phyloP scores from a whole-genome alignment of 23 red algal genomes.

The Gracilaria domingensis region DNA sequence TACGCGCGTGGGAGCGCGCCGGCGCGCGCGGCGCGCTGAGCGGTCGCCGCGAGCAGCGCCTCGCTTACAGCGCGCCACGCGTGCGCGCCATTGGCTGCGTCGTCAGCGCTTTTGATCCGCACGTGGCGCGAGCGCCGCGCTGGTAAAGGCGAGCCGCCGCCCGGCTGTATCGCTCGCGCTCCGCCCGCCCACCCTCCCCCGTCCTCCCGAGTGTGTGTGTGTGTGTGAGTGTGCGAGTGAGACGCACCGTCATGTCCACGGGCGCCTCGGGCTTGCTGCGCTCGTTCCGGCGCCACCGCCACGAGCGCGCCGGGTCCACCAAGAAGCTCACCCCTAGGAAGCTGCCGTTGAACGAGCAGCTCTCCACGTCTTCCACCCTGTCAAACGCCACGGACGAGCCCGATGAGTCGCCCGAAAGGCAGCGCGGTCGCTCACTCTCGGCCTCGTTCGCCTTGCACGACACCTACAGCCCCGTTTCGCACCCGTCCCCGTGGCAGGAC shows the following conservation, averaged over 20 bases:
- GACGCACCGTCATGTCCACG: not conserved
- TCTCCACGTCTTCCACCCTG: conserved; percentile 22
- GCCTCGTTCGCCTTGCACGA: not conserved
- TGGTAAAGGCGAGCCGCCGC: too few relatives aligned
- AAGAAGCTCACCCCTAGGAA: not conserved
- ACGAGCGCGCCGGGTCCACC: not conserved
- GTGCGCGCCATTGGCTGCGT: not conserved
- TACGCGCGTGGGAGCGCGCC: conserved; percentile 8
- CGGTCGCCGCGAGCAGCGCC: not conserved
- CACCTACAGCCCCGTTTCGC: not conserved
- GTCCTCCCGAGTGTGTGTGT: not conserved
- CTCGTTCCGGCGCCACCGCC: not conserved
- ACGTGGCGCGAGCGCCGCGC: conserved; percentile 23
- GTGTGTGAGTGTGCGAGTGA: not conserved
- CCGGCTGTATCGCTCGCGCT: not conserved
- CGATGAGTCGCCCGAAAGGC: conserved; percentile 10
- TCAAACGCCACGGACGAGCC: conserved; percentile 4
- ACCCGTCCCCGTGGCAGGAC: conserved; percentile 39
- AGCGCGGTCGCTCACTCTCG: not conserved
- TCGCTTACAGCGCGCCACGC: conserved; percentile 6
- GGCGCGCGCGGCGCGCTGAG: not conserved
- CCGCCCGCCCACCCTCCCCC: not conserved
- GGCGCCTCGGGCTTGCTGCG: conserved; percentile 1
- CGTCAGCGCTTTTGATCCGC: conserved; percentile 18
- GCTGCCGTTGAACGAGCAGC: conserved; percentile 19